Base-by-base conservation (phyloP, 495 filamentous ascomycete species). In the Podospora australis region DNA sequence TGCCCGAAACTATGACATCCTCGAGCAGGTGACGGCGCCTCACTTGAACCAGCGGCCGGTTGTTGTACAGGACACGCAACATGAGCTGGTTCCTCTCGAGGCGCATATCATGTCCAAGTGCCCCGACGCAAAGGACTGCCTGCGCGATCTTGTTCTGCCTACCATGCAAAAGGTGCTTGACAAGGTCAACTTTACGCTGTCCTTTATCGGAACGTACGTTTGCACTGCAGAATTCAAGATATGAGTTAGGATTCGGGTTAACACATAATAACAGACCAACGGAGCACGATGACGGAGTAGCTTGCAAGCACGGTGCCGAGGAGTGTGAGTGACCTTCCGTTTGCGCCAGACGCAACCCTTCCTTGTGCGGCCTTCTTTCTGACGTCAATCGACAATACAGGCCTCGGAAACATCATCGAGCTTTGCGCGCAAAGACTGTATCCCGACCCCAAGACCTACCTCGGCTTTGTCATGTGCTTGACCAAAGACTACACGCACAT, bases 21-120 rank as follows among this genome's bases (percentile, higher is more conserved):
- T n/a, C 21, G 11, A 21, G 11, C 17, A 21, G 9, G 13, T 14
- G 14, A 4, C 24, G 19, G 3, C 39, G 9, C 14, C 16, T 13
- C 40, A 16, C 28, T n/a, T 13, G 14, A 13, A 5, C n/a, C 40
- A 16, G 22, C 40, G 17, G 1, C 13, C 22, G 7, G 23, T 26
- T 21, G 45, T 38, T 2, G 30, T 10, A 23, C 28, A 22, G 13
- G 30, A 30, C 10, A n/a, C 21, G 6, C 1, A 7, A 19, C 36
- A 16, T 1, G 44, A 49, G 24, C 50, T 63, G 42, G 82, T 96
- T 9, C 83, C 89, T 3, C 70, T 98, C 7, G 92, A 98, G 60
- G 86, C 87, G 46, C 88, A 94, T 59, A 86, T 95, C 51, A 96
- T 95, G 84, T 86, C 83, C 66, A 96, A 97, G 71, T 98, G 92